Evolutionary conservation across 805 yeast genomes (phyloP).

Genomic region (Yarrowia sp.): DNA sequence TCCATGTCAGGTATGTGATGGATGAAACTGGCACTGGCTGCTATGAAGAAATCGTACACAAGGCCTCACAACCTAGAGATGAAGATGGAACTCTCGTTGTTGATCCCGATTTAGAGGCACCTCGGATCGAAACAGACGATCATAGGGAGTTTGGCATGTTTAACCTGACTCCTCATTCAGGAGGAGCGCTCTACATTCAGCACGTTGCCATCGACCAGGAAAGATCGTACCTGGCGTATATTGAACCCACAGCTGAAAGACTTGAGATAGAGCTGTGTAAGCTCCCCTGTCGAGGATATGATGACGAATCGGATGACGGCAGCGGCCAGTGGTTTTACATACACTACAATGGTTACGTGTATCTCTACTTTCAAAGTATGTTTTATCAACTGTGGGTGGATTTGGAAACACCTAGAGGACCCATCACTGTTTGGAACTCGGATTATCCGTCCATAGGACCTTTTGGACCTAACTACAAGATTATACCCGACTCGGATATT

Average conservation of each 20-base stretch:
- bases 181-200: neutral
- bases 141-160: too few species aligned
- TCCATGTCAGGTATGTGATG: too few species aligned
- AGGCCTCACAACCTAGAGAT: too few species aligned
- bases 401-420: neutral
- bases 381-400: neutral
- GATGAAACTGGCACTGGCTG: too few species aligned
- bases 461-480: too few species aligned
- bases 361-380: neutral
- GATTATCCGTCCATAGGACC: neutral
- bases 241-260: neutral
- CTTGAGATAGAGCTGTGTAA: neutral
- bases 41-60: too few species aligned
- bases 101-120: too few species aligned
- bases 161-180: neutral
- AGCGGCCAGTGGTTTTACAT: neutral
- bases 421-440: neutral
- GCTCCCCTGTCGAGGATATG: neutral
- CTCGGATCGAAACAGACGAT: too few species aligned
- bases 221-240: neutral
- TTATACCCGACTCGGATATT: neutral
- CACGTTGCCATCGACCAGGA: neutral
- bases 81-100: too few species aligned
- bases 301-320: neutral
- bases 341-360: neutral